phyloP scores from a whole-genome alignment of 1,284 basidiomycete genomes.

The Cerioporus squamosus region DNA sequence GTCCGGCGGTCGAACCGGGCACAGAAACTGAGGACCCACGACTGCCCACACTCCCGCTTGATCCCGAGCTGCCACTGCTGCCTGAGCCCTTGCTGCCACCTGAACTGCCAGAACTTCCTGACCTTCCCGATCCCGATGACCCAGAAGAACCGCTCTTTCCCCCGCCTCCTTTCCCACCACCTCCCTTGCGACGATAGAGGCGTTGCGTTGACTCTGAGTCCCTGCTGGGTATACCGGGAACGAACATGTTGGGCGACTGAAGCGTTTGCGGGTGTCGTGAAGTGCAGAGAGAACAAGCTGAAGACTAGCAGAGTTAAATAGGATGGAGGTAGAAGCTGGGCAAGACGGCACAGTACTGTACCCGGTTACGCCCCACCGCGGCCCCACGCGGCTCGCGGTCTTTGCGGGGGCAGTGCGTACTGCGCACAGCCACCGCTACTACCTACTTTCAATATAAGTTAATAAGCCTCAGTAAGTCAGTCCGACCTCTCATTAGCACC shows the following conservation, averaged over 20 bases:
- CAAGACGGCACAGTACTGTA: no score
- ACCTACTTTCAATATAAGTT: no score
- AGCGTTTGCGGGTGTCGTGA: not conserved
- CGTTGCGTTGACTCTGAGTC: conserved; percentile 18
- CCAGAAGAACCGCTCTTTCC: conserved; percentile 14
- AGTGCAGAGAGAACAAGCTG: not conserved
- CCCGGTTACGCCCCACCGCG: no score
- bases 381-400: no score
- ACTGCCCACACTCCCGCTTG: conserved; percentile 30
- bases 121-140: not conserved
- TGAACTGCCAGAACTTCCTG: not conserved
- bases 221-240: conserved; percentile 36
- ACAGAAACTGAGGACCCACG: conserved; percentile 30
- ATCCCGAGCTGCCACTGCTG: conserved; percentile 20
- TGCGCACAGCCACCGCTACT: no score
- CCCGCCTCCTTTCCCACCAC: conserved; percentile 22
- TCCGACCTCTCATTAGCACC: no score
- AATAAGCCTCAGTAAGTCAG: no score
- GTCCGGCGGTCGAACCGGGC: conserved; percentile 33
- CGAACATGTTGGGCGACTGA: conserved; percentile 28
- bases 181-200: conserved; percentile 32
- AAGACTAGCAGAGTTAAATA: not conserved
- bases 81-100: conserved; percentile 21
- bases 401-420: no score
- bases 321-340: not conserved